phyloP scores from a whole-genome alignment of 345 rosid genomes.

The Eutrema heterophyllum region DNA sequence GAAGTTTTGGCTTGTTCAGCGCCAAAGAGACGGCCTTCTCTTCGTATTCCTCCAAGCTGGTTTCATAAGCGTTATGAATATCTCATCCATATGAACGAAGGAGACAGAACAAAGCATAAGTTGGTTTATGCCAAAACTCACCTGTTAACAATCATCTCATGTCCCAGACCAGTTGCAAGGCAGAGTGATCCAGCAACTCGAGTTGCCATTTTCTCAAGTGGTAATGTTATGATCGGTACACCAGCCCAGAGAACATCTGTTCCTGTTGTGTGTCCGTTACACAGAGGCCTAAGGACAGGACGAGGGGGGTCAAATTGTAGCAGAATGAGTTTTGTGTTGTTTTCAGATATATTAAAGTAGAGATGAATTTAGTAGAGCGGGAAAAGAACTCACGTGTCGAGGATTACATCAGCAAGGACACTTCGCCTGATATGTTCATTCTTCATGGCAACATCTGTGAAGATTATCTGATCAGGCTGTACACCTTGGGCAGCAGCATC shows the following conservation, averaged over 20 bases:
- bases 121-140: conserved; percentile 19
- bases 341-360: not conserved
- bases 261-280: conserved; percentile 98
- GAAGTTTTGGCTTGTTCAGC: conserved; percentile 58
- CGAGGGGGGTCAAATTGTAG: not conserved
- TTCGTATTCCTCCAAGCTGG: conserved; percentile 88
- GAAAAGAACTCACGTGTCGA: conserved; percentile 65
- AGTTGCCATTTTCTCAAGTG: conserved; percentile 99
- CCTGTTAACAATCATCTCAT: conserved; percentile 95
- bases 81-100: not conserved
- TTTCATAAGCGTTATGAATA: not conserved
- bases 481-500: conserved; percentile 90
- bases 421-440: conserved; percentile 90
- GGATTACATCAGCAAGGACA: conserved; percentile 92
- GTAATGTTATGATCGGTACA: conserved; percentile 92
- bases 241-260: conserved; percentile 99
- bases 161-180: conserved; percentile 94
- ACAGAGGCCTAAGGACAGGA: conserved; percentile 60
- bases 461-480: conserved; percentile 85
- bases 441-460: conserved; percentile 99
- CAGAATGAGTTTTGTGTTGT: not conserved
- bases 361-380: not conserved
- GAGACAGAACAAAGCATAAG: not conserved
- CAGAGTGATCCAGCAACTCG: conserved; percentile 99
- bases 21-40: conserved; percentile 89